Evolutionary conservation across 306 rosid genomes (phyloP).

Genomic region (Cucurbita moschata): DNA sequence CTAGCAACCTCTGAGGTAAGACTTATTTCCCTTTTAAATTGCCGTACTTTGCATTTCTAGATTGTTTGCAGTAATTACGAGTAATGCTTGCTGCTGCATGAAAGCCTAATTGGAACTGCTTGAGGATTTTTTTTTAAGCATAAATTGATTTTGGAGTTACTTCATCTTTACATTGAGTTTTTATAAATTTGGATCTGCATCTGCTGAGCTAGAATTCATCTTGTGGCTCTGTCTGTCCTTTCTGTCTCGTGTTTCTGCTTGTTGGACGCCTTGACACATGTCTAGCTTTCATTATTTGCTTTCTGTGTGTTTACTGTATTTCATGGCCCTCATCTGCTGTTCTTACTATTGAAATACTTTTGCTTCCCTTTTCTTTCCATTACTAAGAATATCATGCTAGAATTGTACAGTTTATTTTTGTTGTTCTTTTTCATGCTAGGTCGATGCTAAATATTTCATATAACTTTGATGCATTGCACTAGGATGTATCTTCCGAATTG

Average conservation of each 20-base stretch:
- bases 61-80: background rate
- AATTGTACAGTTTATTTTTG: background rate
- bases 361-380: background rate
- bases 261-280: background rate
- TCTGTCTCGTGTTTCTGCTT: background rate
- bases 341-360: background rate
- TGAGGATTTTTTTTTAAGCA: background rate
- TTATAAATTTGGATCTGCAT: background rate
- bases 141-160: background rate
- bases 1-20: conserved; percentile 67
- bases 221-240: background rate
- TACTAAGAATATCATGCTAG: background rate
- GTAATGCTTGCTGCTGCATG: background rate
- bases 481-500: background rate
- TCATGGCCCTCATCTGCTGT: background rate
- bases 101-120: background rate
- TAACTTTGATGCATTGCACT: background rate
- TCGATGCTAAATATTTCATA: background rate
- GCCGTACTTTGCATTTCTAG: background rate
- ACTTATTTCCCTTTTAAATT: conserved; percentile 4
- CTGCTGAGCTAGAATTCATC: background rate
- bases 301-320: background rate
- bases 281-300: background rate
- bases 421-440: background rate
- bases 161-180: background rate